Evolutionary conservation across 495 filamentous ascomycete genomes (phyloP).

Genomic region (Pseudoneurospora amorphoporcata): DNA sequence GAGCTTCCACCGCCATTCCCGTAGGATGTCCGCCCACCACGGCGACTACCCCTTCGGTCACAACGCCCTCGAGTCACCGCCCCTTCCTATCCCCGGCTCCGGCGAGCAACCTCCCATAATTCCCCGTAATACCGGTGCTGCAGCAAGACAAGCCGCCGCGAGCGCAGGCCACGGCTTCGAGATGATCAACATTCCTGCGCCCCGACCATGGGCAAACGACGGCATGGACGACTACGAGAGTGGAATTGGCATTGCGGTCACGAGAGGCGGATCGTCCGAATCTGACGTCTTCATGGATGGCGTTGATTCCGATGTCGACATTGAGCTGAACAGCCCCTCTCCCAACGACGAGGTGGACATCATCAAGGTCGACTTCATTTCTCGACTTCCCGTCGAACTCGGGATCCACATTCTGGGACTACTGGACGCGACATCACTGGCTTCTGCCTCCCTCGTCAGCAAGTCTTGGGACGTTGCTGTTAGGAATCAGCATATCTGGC

Average conservation of each 20-base stretch:
- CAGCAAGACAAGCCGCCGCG: conserved; percentile 60
- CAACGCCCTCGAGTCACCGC: conserved; percentile 27
- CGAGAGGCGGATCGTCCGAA: conserved; percentile 23
- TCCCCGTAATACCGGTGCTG: conserved; percentile 47
- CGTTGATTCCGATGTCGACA: conserved; percentile 21
- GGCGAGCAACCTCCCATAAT: conserved; percentile 43
- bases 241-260: conserved; percentile 69
- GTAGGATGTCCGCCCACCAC: conserved; percentile 24
- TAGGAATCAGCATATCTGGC: conserved; percentile 63
- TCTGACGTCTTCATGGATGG: conserved; percentile 26
- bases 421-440: conserved; percentile 56
- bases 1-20: conserved; percentile 37
- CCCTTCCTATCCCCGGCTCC: conserved; percentile 35
- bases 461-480: conserved; percentile 51
- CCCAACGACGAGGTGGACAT: conserved; percentile 28
- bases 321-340: conserved; percentile 28
- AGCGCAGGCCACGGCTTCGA: conserved; percentile 54
- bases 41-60: conserved; percentile 25
- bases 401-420: conserved; percentile 59
- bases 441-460: conserved; percentile 51
- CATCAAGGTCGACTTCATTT: conserved; percentile 52
- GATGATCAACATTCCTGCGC: conserved; percentile 27
- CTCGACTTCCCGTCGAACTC: conserved; percentile 59
- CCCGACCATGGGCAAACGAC: conserved; percentile 23
- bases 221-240: conserved; percentile 58